Evolutionary conservation across 2,329 filamentous ascomycete genomes (phyloP).

Genomic region (Neofusicoccum cordaticola): DNA sequence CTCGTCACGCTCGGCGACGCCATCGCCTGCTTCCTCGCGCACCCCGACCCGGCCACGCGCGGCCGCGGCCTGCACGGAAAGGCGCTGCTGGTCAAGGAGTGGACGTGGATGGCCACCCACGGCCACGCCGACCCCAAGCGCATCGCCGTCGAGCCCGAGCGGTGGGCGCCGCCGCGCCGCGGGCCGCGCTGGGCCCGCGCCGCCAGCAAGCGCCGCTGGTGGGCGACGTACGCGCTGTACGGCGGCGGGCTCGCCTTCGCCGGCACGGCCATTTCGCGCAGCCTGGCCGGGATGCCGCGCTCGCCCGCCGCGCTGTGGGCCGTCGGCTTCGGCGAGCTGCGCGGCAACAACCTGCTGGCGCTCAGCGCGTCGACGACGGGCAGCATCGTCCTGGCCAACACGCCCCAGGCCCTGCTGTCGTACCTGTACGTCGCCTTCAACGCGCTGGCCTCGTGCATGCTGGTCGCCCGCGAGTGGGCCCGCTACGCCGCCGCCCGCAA

Average conservation of each 20-base stretch:
- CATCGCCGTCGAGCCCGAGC: not conserved
- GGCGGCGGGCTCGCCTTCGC: not conserved
- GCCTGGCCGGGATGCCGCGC: constrained; percentile 1
- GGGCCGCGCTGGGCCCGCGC: not conserved
- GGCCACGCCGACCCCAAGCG: not conserved
- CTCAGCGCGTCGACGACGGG: constrained; percentile 4
- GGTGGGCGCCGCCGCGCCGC: not conserved
- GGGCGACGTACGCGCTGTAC: constrained; percentile 1
- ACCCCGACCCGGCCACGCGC: constrained; percentile 24
- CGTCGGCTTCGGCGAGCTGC: constrained; percentile 10
- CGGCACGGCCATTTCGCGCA: constrained; percentile 14
- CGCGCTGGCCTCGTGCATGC: constrained; percentile 46
- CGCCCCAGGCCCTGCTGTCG: constrained; percentile 36
- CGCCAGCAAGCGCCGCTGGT: constrained; percentile 10
- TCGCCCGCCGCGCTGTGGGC: constrained; percentile 19
- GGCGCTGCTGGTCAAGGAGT: constrained; percentile 14
- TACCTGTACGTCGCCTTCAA: constrained; percentile 49
- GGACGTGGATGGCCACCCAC: constrained; percentile 1
- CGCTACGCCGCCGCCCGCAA: constrained; percentile 35
- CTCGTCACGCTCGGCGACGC: constrained; percentile 30
- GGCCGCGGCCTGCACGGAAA: constrained; percentile 21
- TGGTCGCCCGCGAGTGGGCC: constrained; percentile 48
- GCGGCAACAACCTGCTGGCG: constrained; percentile 12
- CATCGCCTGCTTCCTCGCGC: constrained; percentile 25
- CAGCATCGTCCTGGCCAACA: not conserved